These are phyloP conservation scores for Areca catechu DNA, from an alignment of 176 grass and related monocot species.

Conservation along the genomic window DNA sequence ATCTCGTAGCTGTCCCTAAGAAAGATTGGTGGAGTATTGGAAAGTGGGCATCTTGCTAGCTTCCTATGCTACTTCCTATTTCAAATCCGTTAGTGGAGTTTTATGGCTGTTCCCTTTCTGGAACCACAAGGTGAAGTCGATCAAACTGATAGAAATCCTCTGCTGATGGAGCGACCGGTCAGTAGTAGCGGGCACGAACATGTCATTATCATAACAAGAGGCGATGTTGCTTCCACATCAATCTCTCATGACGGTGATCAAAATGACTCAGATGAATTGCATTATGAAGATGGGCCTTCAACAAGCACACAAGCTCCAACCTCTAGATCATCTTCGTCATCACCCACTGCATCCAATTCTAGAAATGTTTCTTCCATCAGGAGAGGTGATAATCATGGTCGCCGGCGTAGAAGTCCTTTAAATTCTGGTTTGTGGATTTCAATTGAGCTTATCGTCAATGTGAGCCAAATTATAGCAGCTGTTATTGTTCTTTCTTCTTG, in stretches of 20 bases:
- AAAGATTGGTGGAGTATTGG: no score
- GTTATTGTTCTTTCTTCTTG: no score
- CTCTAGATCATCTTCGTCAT: no score
- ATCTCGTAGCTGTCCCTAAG: no score
- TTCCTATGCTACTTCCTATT: neutral
- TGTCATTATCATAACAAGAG: neutral
- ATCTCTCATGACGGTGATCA: neutral
- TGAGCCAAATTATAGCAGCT: no score
- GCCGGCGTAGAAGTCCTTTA: no score
- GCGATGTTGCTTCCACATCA: neutral
- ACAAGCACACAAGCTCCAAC: neutral
- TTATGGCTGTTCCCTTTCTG: neutral
- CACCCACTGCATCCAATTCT: no score
- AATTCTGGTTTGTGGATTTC: no score
- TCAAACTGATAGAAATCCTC: neutral
- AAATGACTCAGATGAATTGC: neutral
- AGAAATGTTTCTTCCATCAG: no score
- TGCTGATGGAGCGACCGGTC: neutral
- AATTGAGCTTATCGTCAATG: no score
- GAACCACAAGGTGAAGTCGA: constrained; percentile 1
- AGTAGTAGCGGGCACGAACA: neutral
- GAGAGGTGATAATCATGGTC: no score
- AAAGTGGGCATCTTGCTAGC: no score
- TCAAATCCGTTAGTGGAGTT: neutral
- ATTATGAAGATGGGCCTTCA: neutral